A percentile compares a stretch with the other conserved stretches of the same genome.
Conservation (phyloP, 2,329 filamentous ascomycete genomes). For the Neophaeococcomyces mojaviensis region DNA sequence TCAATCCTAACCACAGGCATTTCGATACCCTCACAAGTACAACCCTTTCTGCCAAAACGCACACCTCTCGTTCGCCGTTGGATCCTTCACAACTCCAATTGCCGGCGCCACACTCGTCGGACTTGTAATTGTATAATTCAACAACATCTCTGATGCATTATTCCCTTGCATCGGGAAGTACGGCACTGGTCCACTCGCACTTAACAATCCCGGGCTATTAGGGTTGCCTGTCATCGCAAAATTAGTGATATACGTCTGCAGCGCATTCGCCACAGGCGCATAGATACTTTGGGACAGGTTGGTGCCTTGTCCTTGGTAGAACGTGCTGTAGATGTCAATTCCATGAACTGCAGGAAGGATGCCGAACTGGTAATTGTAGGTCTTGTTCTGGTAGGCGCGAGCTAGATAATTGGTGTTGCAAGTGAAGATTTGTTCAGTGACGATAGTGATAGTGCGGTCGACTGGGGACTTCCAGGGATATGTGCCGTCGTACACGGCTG, state of each 20-base stretch:
- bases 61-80: constrained; percentile 42
- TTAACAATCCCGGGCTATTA: constrained; percentile 26
- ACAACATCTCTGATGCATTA: constrained; percentile 36
- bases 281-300: constrained; percentile 31
- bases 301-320: constrained; percentile 35
- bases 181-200: constrained; percentile 19
- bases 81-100: constrained; percentile 29
- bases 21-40: constrained; percentile 23
- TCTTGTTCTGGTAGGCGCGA: constrained; percentile 42
- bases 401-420: constrained; percentile 51
- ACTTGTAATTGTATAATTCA: constrained; percentile 27
- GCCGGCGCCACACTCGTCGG: constrained; percentile 33
- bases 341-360: constrained; percentile 49
- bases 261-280: constrained; percentile 26
- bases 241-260: constrained; percentile 34
- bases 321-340: constrained; percentile 46
- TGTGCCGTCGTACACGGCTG: constrained; percentile 41
- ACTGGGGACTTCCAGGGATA: constrained; percentile 41
- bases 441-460: constrained; percentile 34
- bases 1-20: too few species aligned
- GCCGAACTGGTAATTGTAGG: constrained; percentile 48
- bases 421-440: constrained; percentile 39
- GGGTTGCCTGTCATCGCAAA: constrained; percentile 31
- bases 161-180: constrained; percentile 42
- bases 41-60: constrained; percentile 47